Evolutionary conservation across 1,284 basidiomycete species (phyloP), one percentile per base, ranked within the genome.

Genomic region (Cryptococcus sp.): DNA sequence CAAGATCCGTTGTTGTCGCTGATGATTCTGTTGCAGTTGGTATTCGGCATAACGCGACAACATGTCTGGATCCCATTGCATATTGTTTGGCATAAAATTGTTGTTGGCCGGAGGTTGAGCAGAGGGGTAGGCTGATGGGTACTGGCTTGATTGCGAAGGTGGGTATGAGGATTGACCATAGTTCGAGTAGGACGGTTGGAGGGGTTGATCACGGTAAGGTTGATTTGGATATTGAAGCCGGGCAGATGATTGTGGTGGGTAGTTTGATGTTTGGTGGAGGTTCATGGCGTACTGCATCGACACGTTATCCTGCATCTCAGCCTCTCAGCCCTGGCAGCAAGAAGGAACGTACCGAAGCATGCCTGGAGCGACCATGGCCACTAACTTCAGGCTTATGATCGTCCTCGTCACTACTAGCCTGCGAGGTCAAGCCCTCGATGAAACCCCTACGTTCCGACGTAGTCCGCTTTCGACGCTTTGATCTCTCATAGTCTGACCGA

Each of bases 1-100:
- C 4, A 74, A 53, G 1, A 60, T 49, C 7, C 70, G 56, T 41
- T 72, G 70, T 59, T 72, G 70, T 18, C 66, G 59, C 49, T 72
- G 70, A 48, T 74, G 72, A 37, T 69, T 69, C 49, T 74, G 69
- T 49, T 72, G 70, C 25, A 74, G 61, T 49, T 72, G 72, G 19
- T 69, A 67, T 59, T 72, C 70, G 34, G 72, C 70, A 45, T 70
- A 72, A 34, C 65, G 64, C 13, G 70, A 63, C 4, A 74, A 42
- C 23, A 68, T 51, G 11, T 56, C 46, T 37, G 56, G 56, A 50
- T 70, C 66, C 68, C 71, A 72, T 21, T 64, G 56, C 22, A 63
- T 57, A 41, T 46, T 42, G 16, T 32, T 44, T 19, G 53, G 46
- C 23, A 54, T 31, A 39, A 39, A 39, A 14, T 39, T 39, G 36